phyloP scores from a whole-genome alignment of 108 stramenopile genomes.

The Cyclotella kingstonii region DNA sequence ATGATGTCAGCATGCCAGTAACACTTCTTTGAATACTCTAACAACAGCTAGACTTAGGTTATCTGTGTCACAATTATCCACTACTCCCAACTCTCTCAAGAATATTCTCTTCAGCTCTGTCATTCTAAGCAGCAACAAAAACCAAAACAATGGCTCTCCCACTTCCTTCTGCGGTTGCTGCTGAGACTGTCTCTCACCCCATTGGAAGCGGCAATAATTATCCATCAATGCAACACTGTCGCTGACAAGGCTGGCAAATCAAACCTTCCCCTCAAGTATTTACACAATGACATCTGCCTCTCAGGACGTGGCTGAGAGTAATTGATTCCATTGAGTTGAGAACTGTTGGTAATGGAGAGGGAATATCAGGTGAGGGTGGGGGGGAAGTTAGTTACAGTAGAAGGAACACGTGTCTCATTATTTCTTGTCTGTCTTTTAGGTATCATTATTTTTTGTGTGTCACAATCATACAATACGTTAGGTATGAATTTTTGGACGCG shows the following conservation, averaged over 20 bases:
- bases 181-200: not conserved
- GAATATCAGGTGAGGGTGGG: too few relatives aligned
- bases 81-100: constrained; percentile 31
- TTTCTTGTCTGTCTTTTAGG: too few relatives aligned
- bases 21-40: not conserved
- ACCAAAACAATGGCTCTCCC: constrained; percentile 19
- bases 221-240: constrained; percentile 17
- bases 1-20: constrained; percentile 5
- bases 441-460: too few relatives aligned
- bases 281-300: constrained; percentile 8
- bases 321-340: too few relatives aligned
- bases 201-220: too few relatives aligned
- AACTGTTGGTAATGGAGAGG: too few relatives aligned
- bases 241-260: constrained; percentile 24
- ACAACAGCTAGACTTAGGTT: not conserved
- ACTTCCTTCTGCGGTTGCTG: too few relatives aligned
- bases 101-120: constrained; percentile 34
- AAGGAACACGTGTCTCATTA: too few relatives aligned
- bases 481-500: too few relatives aligned
- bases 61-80: constrained; percentile 13
- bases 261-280: constrained; percentile 34
- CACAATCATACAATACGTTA: too few relatives aligned
- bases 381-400: too few relatives aligned
- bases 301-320: not conserved
- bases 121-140: constrained; percentile 35